Base-by-base conservation (phyloP, 108 stramenopile species). In the Skeletonema tropicum region DNA sequence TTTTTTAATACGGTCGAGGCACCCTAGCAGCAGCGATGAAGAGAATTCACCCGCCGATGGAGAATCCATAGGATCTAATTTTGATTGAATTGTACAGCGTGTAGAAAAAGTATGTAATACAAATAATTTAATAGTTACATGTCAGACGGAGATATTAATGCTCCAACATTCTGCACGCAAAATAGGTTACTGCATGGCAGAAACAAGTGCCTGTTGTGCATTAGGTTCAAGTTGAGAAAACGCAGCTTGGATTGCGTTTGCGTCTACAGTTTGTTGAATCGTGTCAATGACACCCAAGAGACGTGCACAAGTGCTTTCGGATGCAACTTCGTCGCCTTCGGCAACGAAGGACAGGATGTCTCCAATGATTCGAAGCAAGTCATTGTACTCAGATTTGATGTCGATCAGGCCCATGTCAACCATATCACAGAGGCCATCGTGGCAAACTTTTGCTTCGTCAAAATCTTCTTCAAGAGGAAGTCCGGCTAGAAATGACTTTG, bases 381-480 rank as follows among this genome's bases (percentile, higher is more conserved):
- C 14, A 36, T 38, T 26, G 48, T 60, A 57, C 12, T 73, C 45
- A 11, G 60, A 36, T 23, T 32, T 45, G 12, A 81, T 11, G 42
- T 83, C 48, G 65, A 88, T 58, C 11, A 57, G 36, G 36, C 78
- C 78, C 33, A 41, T 72, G 68, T 90, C 79, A 48, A 93, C 63
- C 76, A 93, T 52, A 55, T 87, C 82, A 57, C 88, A 88, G 9
- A 93, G 66, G 15, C 88, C 88, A 6, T 77, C 83, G 60, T 89
- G 88, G 33, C 88, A 89, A 35, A 90, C 80, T 55, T 71, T 88
- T 14, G 92, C 92, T 75, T 93, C 92, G 32, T 88, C 87, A 21
- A 75, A 74, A 76, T 93, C 90, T 59, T 89, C 83, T 61, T 64
- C 61, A 21, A 93, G 62, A n/a, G 92, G 92, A n/a, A 93, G 80